These are phyloP conservation scores for Penicillium ucsense DNA, from an alignment of 495 filamentous ascomycete species.

Conservation along the genomic window DNA sequence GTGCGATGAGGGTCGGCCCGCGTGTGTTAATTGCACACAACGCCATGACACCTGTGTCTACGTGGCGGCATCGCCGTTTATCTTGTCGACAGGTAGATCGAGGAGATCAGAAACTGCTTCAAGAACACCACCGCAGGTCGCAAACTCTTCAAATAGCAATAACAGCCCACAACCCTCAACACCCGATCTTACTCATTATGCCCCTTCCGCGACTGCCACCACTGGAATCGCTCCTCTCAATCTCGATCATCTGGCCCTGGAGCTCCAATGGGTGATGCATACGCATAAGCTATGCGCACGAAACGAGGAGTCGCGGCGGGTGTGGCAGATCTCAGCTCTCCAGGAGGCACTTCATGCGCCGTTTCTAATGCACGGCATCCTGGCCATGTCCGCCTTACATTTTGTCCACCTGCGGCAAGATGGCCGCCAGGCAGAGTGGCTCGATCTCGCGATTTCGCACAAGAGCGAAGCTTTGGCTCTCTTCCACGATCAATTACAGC, in stretches of 20 bases:
- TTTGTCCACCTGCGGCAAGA: slow-evolving; percentile 13
- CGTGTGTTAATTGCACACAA: slow-evolving; percentile 11
- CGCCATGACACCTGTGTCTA: slow-evolving; percentile 16
- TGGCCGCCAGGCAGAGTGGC: slow-evolving; percentile 7
- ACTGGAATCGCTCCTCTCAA: slow-evolving; percentile 1
- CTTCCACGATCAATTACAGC: slow-evolving; percentile 8
- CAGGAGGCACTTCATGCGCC: slow-evolving; percentile 24
- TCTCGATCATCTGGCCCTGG: slow-evolving; percentile 13
- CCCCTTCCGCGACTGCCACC: not conserved
- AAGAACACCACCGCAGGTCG: not conserved
- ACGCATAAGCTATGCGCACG: slow-evolving; percentile 14
- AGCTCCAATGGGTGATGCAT: slow-evolving; percentile 15
- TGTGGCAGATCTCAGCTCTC: slow-evolving; percentile 25
- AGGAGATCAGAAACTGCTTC: not conserved
- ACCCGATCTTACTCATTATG: not conserved
- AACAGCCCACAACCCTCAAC: not conserved
- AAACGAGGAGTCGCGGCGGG: slow-evolving; percentile 9
- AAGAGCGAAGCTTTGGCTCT: slow-evolving; percentile 14
- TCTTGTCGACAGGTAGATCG: slow-evolving; percentile 4
- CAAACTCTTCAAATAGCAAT: not conserved
- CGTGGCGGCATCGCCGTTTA: slow-evolving; percentile 5
- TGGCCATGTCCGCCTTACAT: slow-evolving; percentile 29
- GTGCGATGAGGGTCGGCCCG: slow-evolving; percentile 19
- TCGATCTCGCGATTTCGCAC: slow-evolving; percentile 15
- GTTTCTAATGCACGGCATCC: slow-evolving; percentile 27